Evolutionary conservation across 768 basidiomycete genomes (phyloP).

Genomic region (Tulasnella calospora): DNA sequence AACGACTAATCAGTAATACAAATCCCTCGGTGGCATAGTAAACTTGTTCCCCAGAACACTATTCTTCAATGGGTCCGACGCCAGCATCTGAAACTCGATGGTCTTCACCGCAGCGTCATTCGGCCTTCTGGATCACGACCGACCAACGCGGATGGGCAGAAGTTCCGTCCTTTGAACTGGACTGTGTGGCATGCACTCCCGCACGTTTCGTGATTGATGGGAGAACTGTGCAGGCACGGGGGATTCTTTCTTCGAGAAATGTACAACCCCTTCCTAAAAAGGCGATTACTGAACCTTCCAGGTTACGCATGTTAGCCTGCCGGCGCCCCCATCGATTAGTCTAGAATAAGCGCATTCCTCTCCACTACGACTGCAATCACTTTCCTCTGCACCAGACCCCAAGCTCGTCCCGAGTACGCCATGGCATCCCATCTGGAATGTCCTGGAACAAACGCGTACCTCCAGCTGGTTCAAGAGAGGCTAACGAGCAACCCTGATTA

Average conservation of each 20-base stretch:
- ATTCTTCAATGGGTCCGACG: background rate
- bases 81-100: background rate
- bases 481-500: background rate
- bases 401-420: background rate
- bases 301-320: too few species aligned
- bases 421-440: background rate
- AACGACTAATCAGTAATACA: background rate
- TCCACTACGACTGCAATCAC: too few species aligned
- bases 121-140: background rate
- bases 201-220: too few species aligned
- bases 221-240: too few species aligned
- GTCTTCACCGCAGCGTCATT: background rate
- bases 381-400: background rate
- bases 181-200: too few species aligned
- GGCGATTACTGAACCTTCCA: too few species aligned
- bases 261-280: too few species aligned
- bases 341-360: too few species aligned
- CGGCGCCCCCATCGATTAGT: too few species aligned
- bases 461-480: background rate
- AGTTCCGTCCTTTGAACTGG: too few species aligned
- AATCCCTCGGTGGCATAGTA: background rate
- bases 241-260: too few species aligned
- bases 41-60: background rate
- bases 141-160: too few species aligned
- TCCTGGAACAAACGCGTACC: background rate